These are phyloP conservation scores for Claviceps monticola DNA, from an alignment of 2,329 filamentous ascomycete species.

Conservation along the genomic window DNA sequence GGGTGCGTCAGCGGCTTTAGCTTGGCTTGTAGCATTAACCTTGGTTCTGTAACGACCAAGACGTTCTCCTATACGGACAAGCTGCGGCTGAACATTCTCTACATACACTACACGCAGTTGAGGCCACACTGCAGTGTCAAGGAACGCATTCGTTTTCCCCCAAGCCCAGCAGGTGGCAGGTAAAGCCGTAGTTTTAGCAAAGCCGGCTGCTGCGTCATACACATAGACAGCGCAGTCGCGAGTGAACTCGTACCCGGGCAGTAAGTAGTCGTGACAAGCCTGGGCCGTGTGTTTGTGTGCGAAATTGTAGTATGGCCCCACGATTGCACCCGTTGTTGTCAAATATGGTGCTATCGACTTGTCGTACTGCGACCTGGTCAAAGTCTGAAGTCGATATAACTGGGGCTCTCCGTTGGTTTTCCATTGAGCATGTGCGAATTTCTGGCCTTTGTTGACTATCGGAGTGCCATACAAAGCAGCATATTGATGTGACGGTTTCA, in stretches of 20 bases:
- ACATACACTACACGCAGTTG: slow-evolving; percentile 67
- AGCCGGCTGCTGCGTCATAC: slow-evolving; percentile 51
- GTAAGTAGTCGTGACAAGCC: slow-evolving; percentile 56
- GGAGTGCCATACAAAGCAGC: slow-evolving; percentile 65
- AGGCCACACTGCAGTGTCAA: slow-evolving; percentile 69
- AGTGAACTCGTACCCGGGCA: slow-evolving; percentile 62
- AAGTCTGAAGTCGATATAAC: slow-evolving; percentile 47
- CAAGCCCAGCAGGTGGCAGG: slow-evolving; percentile 60
- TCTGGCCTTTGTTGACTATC: slow-evolving; percentile 50
- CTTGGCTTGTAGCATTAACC: slow-evolving; percentile 15
- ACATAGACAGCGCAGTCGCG: slow-evolving; percentile 59
- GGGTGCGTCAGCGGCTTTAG: neutral
- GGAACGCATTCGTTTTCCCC: slow-evolving; percentile 54
- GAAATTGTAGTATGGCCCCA: slow-evolving; percentile 61
- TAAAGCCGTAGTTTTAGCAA: slow-evolving; percentile 55
- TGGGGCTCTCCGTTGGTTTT: slow-evolving; percentile 64
- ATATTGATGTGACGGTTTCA: slow-evolving; percentile 54
- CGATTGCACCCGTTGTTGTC: slow-evolving; percentile 38
- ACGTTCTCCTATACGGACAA: slow-evolving; percentile 81
- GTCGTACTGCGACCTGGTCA: slow-evolving; percentile 54
- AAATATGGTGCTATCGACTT: slow-evolving; percentile 61
- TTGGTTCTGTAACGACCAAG: slow-evolving; percentile 56
- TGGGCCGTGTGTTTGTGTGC: slow-evolving; percentile 48
- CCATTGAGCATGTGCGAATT: slow-evolving; percentile 62
- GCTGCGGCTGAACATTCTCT: slow-evolving; percentile 88